These are phyloP conservation scores for Fusarium tanahbumbuense DNA, from an alignment of 2,329 filamentous ascomycete genomes.

Conservation along the genomic window DNA sequence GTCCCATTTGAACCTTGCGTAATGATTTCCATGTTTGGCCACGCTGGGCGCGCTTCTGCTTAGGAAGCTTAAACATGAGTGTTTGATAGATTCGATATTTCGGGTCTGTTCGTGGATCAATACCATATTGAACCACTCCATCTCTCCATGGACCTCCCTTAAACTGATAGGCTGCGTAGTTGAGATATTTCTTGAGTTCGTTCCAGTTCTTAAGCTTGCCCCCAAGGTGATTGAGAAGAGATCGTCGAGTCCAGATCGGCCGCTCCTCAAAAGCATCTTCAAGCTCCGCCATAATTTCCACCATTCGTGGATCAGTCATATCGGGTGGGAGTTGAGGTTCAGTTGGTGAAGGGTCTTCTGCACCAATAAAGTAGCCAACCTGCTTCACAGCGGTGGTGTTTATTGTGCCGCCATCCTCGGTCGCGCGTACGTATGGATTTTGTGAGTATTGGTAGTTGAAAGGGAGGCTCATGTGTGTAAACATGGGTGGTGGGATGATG, in stretches of 20 bases:
- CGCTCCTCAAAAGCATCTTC: constrained; percentile 75
- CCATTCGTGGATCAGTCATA: constrained; percentile 70
- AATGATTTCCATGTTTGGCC: constrained; percentile 63
- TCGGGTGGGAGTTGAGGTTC: constrained; percentile 72
- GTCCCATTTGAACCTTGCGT: constrained; percentile 54
- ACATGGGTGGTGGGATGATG: constrained; percentile 82
- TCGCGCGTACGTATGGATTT: constrained; percentile 79
- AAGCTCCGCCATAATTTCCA: constrained; percentile 72
- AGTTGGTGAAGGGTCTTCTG: constrained; percentile 69
- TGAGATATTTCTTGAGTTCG: constrained; percentile 77
- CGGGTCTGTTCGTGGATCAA: constrained; percentile 84
- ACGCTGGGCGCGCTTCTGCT: constrained; percentile 59
- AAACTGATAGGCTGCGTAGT: constrained; percentile 92
- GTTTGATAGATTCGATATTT: constrained; percentile 88
- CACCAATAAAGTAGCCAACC: constrained; percentile 67
- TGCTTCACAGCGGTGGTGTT: constrained; percentile 71
- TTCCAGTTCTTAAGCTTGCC: constrained; percentile 64
- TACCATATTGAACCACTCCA: constrained; percentile 83
- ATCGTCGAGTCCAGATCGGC: constrained; percentile 88
- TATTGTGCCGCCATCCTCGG: constrained; percentile 66
- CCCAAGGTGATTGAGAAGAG: constrained; percentile 78
- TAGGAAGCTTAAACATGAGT: constrained; percentile 81
- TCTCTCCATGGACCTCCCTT: constrained; percentile 93
- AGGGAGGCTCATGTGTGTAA: constrained; percentile 78
- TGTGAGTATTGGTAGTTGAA: constrained; percentile 87